phyloP scores from a whole-genome alignment of 441 rosid species.

The Croton setiger region DNA sequence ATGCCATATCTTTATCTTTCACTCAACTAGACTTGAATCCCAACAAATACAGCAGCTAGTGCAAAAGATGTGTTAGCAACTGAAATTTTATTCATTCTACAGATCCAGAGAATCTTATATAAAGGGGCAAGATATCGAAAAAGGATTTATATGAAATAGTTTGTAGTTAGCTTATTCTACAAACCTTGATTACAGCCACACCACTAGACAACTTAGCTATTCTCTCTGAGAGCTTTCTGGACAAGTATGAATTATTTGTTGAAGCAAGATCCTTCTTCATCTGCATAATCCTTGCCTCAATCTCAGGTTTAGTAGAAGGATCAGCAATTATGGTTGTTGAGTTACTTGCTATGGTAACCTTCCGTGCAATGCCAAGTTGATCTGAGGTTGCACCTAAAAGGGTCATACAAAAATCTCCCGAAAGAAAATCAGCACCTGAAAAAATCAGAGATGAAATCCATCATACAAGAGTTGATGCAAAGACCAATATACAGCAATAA shows the following conservation, averaged over 20 bases:
- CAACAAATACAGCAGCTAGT: not conserved
- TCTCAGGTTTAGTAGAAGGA: slow-evolving; percentile 79
- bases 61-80: not conserved
- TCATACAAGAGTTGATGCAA: slow-evolving; percentile 4
- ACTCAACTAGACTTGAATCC: not conserved
- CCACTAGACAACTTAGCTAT: slow-evolving; percentile 83
- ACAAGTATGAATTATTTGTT: slow-evolving; percentile 52
- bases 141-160: not conserved
- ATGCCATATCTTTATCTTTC: not conserved
- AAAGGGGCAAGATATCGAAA: not conserved
- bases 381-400: slow-evolving; percentile 64
- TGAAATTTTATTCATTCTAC: not conserved
- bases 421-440: slow-evolving; percentile 76
- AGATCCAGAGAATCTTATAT: not conserved
- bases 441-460: slow-evolving; percentile 11
- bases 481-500: not conserved
- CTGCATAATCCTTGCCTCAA: slow-evolving; percentile 78
- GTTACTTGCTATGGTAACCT: slow-evolving; percentile 56
- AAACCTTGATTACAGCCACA: slow-evolving; percentile 80
- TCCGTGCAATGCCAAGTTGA: slow-evolving; percentile 77
- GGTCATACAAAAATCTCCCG: slow-evolving; percentile 62
- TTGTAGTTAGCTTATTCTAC: slow-evolving; percentile 10
- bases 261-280: slow-evolving; percentile 83
- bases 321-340: slow-evolving; percentile 85
- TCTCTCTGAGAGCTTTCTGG: slow-evolving; percentile 73